Percentiles rank a stretch among this genome's conserved stretches.
phyloP scores from a whole-genome alignment of 331 rosid species.

The Quercus tomentella region DNA sequence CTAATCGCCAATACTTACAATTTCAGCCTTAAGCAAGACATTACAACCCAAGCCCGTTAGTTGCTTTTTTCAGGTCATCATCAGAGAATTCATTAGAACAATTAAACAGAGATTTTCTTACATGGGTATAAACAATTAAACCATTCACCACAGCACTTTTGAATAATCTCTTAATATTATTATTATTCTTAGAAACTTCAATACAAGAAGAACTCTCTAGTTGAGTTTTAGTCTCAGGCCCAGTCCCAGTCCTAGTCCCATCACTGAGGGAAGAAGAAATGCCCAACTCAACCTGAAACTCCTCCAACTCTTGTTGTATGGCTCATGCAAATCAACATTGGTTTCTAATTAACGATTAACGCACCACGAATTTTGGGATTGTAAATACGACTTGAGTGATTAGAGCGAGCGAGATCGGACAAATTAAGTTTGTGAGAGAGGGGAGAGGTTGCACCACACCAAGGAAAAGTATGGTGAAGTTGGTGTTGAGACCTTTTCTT shows the following conservation, averaged over 20 bases:
- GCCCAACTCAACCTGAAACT: conserved; percentile 29
- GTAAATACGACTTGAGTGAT: too few relatives aligned
- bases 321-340: background rate
- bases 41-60: background rate
- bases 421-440: too few relatives aligned
- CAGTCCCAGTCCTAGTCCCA: conserved; percentile 16
- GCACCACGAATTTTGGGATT: too few relatives aligned
- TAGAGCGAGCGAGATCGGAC: too few relatives aligned
- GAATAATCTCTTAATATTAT: conserved; percentile 15
- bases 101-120: conserved; percentile 35
- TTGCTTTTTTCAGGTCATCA: conserved; percentile 16
- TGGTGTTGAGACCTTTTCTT: too few relatives aligned
- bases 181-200: conserved; percentile 23
- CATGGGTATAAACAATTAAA: conserved; percentile 70
- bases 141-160: conserved; percentile 51
- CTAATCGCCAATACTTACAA: too few relatives aligned
- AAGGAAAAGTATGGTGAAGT: too few relatives aligned
- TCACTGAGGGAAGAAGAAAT: conserved; percentile 11
- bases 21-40: too few relatives aligned
- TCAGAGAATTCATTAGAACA: conserved; percentile 16
- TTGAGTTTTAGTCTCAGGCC: conserved; percentile 3
- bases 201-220: conserved; percentile 3
- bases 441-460: too few relatives aligned
- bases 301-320: conserved; percentile 50
- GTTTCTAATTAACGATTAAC: too few relatives aligned